These are phyloP conservation scores for Sporisorium scitamineum DNA, from an alignment of 1,284 basidiomycete genomes.

Conservation along the genomic window DNA sequence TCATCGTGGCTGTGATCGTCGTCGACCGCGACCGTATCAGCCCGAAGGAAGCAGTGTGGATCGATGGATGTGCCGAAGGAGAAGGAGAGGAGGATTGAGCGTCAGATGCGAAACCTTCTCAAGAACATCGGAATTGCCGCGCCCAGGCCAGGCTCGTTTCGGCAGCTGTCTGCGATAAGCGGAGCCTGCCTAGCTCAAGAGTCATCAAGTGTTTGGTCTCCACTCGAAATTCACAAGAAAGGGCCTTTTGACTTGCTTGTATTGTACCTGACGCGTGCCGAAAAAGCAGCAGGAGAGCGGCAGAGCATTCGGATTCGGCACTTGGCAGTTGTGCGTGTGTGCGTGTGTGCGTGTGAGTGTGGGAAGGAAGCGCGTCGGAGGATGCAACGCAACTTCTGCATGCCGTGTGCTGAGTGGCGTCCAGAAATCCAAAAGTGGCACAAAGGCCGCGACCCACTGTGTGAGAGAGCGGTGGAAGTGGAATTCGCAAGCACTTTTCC, in stretches of 20 bases:
- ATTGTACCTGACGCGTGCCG: conserved; percentile 29
- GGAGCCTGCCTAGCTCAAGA: background rate
- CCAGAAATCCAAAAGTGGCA: background rate
- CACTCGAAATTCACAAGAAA: background rate
- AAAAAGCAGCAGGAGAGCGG: conserved; percentile 6
- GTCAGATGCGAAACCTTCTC: background rate
- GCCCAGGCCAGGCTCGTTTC: conserved; percentile 5
- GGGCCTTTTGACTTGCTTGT: background rate
- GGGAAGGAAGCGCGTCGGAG: conserved; percentile 26
- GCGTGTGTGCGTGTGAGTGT: too few relatives aligned
- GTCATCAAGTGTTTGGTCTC: conserved; percentile 27
- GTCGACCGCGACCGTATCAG: background rate
- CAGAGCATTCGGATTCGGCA: background rate
- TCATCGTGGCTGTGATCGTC: conserved; percentile 11
- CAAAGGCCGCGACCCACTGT: background rate
- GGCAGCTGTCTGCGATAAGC: conserved; percentile 9
- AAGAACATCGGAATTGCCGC: conserved; percentile 3
- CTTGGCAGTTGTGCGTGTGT: background rate
- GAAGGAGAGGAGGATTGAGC: background rate
- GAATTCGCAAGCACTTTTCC: background rate
- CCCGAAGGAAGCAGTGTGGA: background rate
- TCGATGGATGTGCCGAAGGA: background rate
- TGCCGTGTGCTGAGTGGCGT: background rate
- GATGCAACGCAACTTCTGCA: background rate
- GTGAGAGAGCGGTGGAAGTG: background rate